phyloP scores from a whole-genome alignment of 345 rosid species.

The Euphorbia tirucalli region DNA sequence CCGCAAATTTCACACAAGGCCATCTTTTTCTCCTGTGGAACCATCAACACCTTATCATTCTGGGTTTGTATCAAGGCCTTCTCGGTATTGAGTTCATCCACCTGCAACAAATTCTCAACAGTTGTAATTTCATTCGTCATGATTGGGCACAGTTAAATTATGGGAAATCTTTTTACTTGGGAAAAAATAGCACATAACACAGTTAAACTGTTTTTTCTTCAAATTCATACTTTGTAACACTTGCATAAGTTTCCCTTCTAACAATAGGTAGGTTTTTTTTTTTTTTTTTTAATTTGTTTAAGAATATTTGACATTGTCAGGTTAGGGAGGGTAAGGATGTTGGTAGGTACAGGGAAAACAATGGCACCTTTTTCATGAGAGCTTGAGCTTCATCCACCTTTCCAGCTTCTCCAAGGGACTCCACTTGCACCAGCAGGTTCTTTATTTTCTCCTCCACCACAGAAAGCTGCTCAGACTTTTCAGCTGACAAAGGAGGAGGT shows the following conservation, averaged over 20 bases:
- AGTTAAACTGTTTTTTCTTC: not conserved
- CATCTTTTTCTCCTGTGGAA: constrained; percentile 97
- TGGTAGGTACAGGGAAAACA: not conserved
- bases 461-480: constrained; percentile 78
- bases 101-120: constrained; percentile 41
- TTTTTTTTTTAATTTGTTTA: not conserved
- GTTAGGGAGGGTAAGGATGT: not conserved
- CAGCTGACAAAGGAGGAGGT: constrained; percentile 65
- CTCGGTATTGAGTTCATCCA: constrained; percentile 76
- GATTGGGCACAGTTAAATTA: not conserved
- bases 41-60: constrained; percentile 62
- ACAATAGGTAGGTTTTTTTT: not conserved
- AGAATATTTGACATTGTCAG: not conserved
- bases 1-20: constrained; percentile 96
- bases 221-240: not conserved
- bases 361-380: constrained; percentile 86
- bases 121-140: not conserved
- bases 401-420: constrained; percentile 94
- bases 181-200: not conserved
- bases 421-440: constrained; percentile 92
- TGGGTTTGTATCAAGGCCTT: constrained; percentile 72
- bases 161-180: not conserved
- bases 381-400: constrained; percentile 99
- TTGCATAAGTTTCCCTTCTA: not conserved
- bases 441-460: constrained; percentile 89